Conservation (phyloP, 768 basidiomycete genomes). For the Hericium coralloides region DNA sequence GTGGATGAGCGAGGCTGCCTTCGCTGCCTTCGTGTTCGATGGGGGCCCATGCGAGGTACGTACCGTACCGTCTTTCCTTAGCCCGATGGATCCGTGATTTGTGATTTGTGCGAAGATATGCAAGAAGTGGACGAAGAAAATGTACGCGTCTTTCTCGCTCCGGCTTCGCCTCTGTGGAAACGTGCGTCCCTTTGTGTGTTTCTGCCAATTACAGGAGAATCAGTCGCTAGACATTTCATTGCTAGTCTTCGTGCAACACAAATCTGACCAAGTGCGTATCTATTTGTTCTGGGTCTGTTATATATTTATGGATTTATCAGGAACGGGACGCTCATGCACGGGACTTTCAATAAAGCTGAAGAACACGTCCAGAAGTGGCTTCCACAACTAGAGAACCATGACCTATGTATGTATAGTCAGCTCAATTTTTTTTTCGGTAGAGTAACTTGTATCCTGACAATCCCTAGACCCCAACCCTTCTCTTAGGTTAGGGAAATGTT, state of each 20-base stretch:
- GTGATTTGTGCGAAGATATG: not conserved
- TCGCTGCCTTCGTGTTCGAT: conserved; percentile 59
- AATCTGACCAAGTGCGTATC: not conserved
- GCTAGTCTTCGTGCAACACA: not conserved
- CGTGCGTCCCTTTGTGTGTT: not conserved
- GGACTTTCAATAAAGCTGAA: not conserved
- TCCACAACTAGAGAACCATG: not conserved
- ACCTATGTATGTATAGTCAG: not conserved
- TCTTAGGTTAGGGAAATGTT: no score
- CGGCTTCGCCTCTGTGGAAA: not conserved
- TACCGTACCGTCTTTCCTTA: not conserved
- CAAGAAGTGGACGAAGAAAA: not conserved
- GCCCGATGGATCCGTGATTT: not conserved
- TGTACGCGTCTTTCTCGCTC: not conserved
- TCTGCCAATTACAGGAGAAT: not conserved
- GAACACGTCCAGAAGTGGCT: no score
- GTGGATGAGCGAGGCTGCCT: conserved; percentile 44
- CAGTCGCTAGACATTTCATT: not conserved
- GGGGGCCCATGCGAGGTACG: conserved; percentile 46
- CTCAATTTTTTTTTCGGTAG: not conserved
- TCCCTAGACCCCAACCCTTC: no score
- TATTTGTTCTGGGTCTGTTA: not conserved
- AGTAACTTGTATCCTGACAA: not conserved
- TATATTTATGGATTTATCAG: not conserved
- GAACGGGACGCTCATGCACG: not conserved